A percentile compares a stretch with the other conserved stretches of the same genome.
Evolutionary conservation across 164 flowering plant genomes (phyloP).

Genomic region (Vitis rotundifolia): DNA sequence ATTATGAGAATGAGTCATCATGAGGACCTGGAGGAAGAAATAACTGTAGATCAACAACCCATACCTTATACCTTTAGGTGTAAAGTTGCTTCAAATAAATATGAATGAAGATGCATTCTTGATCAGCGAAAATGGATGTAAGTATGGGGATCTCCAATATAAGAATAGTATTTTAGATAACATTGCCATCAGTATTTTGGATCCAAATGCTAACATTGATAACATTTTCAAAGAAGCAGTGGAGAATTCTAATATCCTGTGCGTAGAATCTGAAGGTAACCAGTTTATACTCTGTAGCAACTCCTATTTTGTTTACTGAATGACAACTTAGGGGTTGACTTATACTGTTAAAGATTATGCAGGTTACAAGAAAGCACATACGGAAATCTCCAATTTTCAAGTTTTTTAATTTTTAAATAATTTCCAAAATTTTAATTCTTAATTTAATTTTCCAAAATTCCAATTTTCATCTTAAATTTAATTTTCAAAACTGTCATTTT

Average conservation of each 20-base stretch:
- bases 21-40: constrained; percentile 28
- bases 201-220: constrained; percentile 25
- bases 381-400: no score
- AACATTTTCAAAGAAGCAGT: constrained; percentile 34
- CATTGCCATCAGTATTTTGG: constrained; percentile 25
- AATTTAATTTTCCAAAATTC: no score
- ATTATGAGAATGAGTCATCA: constrained; percentile 19
- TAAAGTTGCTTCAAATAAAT: constrained; percentile 25
- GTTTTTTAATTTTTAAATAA: no score
- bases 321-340: no score
- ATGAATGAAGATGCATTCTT: constrained; percentile 34
- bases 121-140: constrained; percentile 20
- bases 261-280: constrained; percentile 21
- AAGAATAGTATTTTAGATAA: constrained; percentile 27
- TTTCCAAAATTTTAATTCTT: no score
- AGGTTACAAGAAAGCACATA: constrained; percentile 22
- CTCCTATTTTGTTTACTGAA: no score
- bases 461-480: no score
- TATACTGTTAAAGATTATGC: constrained; percentile 4
- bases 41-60: constrained; percentile 20
- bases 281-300: not conserved
- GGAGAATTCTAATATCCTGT: constrained; percentile 21
- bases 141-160: constrained; percentile 25
- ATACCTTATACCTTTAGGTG: constrained; percentile 26
- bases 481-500: no score